These are phyloP conservation scores for Alliaria petiolata DNA, from an alignment of 345 rosid genomes.

Conservation along the genomic window DNA sequence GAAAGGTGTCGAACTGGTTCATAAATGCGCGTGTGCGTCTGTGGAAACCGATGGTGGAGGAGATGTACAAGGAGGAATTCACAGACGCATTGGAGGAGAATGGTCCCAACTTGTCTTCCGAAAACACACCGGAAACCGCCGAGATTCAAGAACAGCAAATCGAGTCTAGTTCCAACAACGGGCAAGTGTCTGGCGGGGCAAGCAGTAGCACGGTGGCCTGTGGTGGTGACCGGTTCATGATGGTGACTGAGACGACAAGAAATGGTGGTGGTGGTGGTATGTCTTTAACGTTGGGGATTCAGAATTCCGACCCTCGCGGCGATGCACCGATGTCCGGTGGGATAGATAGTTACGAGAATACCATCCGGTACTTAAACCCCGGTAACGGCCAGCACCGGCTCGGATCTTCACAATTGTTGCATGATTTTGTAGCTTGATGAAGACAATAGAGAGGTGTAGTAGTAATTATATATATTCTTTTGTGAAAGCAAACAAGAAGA, in stretches of 20 bases:
- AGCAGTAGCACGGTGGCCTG: conserved; percentile 35
- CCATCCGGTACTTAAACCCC: conserved; percentile 53
- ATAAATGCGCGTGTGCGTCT: conserved; percentile 97
- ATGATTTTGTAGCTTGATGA: conserved; percentile 84
- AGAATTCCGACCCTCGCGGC: conserved; percentile 54
- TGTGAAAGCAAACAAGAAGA: conserved; percentile 5
- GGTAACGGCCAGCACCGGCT: conserved; percentile 58
- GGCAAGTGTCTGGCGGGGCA: too few species aligned
- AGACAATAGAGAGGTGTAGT: too few species aligned
- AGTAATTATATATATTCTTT: conserved; percentile 28
- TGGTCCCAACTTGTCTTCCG: conserved; percentile 74
- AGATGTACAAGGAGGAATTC: conserved; percentile 97
- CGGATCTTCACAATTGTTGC: conserved; percentile 62
- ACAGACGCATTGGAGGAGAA: conserved; percentile 56
- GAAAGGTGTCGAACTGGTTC: conserved; percentile 95
- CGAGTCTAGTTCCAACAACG: conserved; percentile 32
- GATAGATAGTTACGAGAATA: conserved; percentile 39
- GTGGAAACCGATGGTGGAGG: conserved; percentile 99
- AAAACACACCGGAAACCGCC: conserved; percentile 44
- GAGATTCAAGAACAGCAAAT: conserved; percentile 42
- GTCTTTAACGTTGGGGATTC: conserved; percentile 83
- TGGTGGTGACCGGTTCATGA: conserved; percentile 45
- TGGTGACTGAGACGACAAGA: conserved; percentile 60
- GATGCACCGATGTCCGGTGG: conserved; percentile 46
- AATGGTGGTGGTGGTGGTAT: conserved; percentile 58